Evolutionary conservation across 305 asterid species (phyloP).

Genomic region (Solanum chacoense): DNA sequence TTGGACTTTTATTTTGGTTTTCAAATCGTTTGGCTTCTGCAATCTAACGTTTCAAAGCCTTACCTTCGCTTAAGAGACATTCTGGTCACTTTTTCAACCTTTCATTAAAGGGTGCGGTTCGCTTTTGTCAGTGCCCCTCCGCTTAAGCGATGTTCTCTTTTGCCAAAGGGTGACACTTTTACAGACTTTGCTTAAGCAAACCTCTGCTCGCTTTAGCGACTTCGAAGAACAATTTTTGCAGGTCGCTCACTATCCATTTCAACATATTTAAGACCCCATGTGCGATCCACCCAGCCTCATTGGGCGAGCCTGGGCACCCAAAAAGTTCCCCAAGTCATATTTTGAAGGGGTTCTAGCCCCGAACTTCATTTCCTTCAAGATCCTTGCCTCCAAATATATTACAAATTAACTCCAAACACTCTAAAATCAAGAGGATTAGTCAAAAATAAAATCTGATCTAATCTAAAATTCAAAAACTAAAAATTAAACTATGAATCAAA

Average conservation of each 20-base stretch:
- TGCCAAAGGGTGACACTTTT: neutral
- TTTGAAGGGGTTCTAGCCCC: neutral
- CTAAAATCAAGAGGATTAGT: neutral
- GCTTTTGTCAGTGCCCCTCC: neutral
- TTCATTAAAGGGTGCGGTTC: too few species aligned
- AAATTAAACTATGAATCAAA: neutral
- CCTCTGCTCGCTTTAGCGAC: neutral
- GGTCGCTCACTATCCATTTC: neutral
- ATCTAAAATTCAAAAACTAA: neutral
- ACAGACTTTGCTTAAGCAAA: neutral
- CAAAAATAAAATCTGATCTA: neutral
- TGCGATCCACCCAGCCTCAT: neutral
- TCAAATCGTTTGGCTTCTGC: neutral
- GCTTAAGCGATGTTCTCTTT: neutral
- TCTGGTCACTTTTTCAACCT: neutral
- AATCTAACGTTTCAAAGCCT: neutral
- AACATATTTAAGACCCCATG: neutral
- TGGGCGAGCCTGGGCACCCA: neutral
- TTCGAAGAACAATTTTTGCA: too few species aligned
- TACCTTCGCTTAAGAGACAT: neutral
- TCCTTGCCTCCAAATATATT: neutral
- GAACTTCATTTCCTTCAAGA: neutral
- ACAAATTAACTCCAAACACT: too few species aligned
- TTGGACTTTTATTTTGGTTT: neutral
- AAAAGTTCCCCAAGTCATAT: too few species aligned